Percentiles rank a stretch among this genome's conserved stretches.
phyloP scores from a whole-genome alignment of 306 rosid species.

The Cucumis cinereus region DNA sequence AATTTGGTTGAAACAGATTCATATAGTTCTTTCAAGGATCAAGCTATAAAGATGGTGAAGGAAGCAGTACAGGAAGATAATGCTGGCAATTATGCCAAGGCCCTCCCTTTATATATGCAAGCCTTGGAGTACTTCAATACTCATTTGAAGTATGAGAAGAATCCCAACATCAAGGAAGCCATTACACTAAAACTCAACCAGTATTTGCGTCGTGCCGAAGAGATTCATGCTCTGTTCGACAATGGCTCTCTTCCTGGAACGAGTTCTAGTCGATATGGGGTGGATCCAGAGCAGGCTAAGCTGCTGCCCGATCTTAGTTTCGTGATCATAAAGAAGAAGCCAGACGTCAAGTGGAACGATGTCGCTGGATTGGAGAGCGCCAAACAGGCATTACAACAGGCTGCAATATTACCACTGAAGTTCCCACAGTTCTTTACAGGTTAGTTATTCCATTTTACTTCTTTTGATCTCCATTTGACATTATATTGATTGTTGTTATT shows the following conservation, averaged over 20 bases:
- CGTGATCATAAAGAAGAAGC: conserved; percentile 81
- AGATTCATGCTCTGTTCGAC: conserved; percentile 58
- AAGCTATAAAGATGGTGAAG: too few relatives aligned
- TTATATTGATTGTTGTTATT: too few relatives aligned
- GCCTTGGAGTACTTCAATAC: conserved; percentile 88
- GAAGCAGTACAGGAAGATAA: conserved; percentile 86
- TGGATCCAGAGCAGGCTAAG: conserved; percentile 78
- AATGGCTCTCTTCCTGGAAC: conserved; percentile 85
- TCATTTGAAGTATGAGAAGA: conserved; percentile 91
- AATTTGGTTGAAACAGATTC: too few relatives aligned
- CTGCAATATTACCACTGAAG: conserved; percentile 82
- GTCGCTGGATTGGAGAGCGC: conserved; percentile 97
- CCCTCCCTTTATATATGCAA: conserved; percentile 88
- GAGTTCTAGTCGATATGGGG: conserved; percentile 78
- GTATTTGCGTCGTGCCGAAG: conserved; percentile 94
- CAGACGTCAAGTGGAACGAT: conserved; percentile 92
- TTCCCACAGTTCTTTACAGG: conserved; percentile 97
- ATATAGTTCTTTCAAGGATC: too few relatives aligned
- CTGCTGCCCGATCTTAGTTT: conserved; percentile 71
- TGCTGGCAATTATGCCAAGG: conserved; percentile 86
- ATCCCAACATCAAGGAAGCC: conserved; percentile 85
- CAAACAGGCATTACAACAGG: conserved; percentile 89
- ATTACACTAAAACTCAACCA: conserved; percentile 88
- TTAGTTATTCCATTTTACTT: conserved; percentile 16
- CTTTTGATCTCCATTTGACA: neutral